Base-by-base conservation (phyloP, 495 filamentous ascomycete species). In the Tricharina praecox region DNA sequence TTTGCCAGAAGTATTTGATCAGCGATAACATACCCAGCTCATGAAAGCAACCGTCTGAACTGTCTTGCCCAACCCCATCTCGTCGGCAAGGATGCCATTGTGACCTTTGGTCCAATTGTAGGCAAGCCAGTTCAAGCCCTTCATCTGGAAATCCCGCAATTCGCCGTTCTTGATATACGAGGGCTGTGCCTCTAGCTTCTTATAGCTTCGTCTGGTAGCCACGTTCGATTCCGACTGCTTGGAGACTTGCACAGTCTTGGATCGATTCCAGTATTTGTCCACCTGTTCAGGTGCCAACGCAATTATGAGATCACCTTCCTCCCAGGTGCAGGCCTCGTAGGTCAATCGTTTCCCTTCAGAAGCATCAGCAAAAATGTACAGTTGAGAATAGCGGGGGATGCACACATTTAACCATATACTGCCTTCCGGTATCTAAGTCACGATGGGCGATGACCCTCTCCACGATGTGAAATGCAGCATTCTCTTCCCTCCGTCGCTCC, bases 51-150 rank as follows among this genome's bases (percentile, higher is more conserved):
- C 86, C 1, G 88, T 95, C 64, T 99, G 90, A 2, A 99, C 88
- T 0, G 90, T 99, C 68, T 99, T 99, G 20, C 90, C 90, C 23
- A 99, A 70, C 47, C 90, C 90, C 90, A 99, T 99, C 61, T 99
- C 90, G 54, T 99, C 90, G 10, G 90, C 90, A 11, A 99, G 70
- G 44, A 99, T 93, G 52, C 94, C 87, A 56, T 95, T 96, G 54
- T 85, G 82, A 35, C 76, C 77, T 51, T 77, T 77, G 35, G 81
- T 81, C 90, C 90, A 99, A 61, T 94, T 93, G 58, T 85, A 83
- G 32, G 84, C 84, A 47, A 99, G 66, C 65, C 93, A 96, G 65
- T 95, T 95, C 42, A 99, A 63, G 3, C 90, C 90, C 36, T 81
- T 83, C 53, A 95, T 70, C 64, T 99, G 90, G 61, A 99, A 99